These are phyloP conservation scores for Rhizopogon sp. DNA, from an alignment of 768 basidiomycete species.

Conservation along the genomic window DNA sequence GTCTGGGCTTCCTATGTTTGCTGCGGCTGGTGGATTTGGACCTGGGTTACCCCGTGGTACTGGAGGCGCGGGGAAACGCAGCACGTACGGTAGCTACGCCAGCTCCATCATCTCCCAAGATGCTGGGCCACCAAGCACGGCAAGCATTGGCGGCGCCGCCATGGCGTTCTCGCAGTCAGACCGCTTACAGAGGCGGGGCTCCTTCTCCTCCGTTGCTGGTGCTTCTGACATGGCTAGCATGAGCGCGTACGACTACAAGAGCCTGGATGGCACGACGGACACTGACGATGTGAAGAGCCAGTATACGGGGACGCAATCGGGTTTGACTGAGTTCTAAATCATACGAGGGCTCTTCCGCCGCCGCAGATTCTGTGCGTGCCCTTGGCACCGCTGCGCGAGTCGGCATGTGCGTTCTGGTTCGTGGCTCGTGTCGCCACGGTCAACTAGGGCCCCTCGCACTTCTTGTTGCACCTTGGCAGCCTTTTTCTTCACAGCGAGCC, in stretches of 20 bases:
- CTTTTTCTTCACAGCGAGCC: neutral
- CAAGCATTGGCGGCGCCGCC: slow-evolving; percentile 54
- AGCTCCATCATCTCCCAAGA: slow-evolving; percentile 94
- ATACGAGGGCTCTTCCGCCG: neutral
- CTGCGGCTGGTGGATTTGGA: slow-evolving; percentile 64
- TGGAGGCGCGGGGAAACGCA: slow-evolving; percentile 64
- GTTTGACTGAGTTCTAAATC: slow-evolving; percentile 76
- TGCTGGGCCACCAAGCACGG: slow-evolving; percentile 53
- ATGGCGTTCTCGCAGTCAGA: slow-evolving; percentile 92
- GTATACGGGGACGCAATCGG: slow-evolving; percentile 80
- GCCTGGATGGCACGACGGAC: slow-evolving; percentile 78
- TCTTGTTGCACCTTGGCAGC: slow-evolving; percentile 12
- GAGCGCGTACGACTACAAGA: slow-evolving; percentile 80
- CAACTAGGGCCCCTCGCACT: slow-evolving; percentile 5
- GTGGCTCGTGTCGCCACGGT: neutral
- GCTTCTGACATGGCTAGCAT: slow-evolving; percentile 75
- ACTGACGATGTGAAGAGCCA: slow-evolving; percentile 87
- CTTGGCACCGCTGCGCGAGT: neutral
- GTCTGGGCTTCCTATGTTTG: slow-evolving; percentile 85
- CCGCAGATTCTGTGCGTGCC: neutral
- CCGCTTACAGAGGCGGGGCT: slow-evolving; percentile 70
- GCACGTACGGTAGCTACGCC: slow-evolving; percentile 75
- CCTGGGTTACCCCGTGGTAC: slow-evolving; percentile 56
- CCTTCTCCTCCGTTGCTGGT: slow-evolving; percentile 73
- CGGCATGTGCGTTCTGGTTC: neutral